A percentile compares a stretch with the other conserved stretches of the same genome.
These are phyloP conservation scores for Schizophyllum amplum DNA, from an alignment of 1,284 basidiomycete species.

Conservation along the genomic window DNA sequence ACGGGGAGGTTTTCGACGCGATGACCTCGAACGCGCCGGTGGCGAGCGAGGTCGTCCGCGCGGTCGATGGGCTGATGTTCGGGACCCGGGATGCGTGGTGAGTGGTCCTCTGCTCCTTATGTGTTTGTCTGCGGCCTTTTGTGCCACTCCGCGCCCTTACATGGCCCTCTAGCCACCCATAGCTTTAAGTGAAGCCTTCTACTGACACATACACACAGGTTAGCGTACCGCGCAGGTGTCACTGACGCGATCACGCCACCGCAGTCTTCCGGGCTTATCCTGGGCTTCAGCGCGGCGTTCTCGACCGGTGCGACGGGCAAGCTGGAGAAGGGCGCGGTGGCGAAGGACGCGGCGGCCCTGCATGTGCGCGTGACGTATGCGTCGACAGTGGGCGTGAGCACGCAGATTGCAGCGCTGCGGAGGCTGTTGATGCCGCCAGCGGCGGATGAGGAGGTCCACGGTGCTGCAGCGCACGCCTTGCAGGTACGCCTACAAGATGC, in stretches of 20 bases:
- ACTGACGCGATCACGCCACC: constrained; percentile 56
- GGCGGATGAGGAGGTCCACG: constrained; percentile 18
- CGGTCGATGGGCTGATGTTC: constrained; percentile 38
- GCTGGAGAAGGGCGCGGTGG: constrained; percentile 54
- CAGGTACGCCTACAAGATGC: constrained; percentile 7
- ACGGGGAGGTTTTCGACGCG: constrained; percentile 51
- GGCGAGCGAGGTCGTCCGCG: constrained; percentile 17
- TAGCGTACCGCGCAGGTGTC: constrained; percentile 53
- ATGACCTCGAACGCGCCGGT: constrained; percentile 34
- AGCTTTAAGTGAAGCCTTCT: no score
- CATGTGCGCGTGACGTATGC: constrained; percentile 51
- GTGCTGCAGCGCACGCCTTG: constrained; percentile 27
- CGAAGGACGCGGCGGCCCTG: constrained; percentile 41
- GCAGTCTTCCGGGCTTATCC: constrained; percentile 40
- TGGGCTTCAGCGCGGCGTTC: constrained; percentile 57
- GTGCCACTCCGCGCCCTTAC: no score
- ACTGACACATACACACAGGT: constrained; percentile 22
- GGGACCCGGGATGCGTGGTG: constrained; percentile 62
- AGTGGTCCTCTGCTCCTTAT: constrained; percentile 18
- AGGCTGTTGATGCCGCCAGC: constrained; percentile 23
- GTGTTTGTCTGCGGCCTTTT: background rate
- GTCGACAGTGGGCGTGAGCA: constrained; percentile 42
- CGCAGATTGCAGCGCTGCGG: constrained; percentile 59
- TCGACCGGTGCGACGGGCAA: constrained; percentile 48
- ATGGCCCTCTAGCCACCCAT: no score